Evolutionary conservation across 108 stramenopile genomes (phyloP), one percentile per base, ranked within the genome.

Genomic region (Nitzschia sp.): DNA sequence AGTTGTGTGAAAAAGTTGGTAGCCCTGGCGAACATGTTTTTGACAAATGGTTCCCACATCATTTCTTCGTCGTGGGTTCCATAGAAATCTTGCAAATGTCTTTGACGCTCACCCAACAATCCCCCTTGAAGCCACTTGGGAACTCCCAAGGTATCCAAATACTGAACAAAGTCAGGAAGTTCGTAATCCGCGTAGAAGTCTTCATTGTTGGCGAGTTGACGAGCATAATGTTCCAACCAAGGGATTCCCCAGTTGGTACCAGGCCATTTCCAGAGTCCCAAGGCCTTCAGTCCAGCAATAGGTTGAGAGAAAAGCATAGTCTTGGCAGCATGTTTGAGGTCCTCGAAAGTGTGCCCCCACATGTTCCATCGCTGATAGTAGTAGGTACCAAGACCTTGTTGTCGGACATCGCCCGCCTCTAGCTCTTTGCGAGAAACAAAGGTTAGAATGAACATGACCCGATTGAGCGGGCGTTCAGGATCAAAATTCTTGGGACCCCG

Each of bases 361-460:
- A 73, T 69, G 24, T 65, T 63, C 63, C 69, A 74, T 44, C 75
- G 50, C 44, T 65, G 53, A 43, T 83, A 79, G 42, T 76, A 83
- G 41, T 79, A 83, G 8, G 82, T 83, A 34, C 82, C 82, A 59
- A 65, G 57, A 26, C 69, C 66, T 54, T 79, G 71, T 42, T 76
- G 78, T 48, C 82, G 60, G 19, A 55, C 46, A 52, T 79, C 78
- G 0, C 70, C 69, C 2, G 48, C 38, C 9, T 53, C 54, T 1
- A 50, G 62, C n/a, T 67, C 61, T 20, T 63, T 65, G 46, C 69
- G 66, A 26, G 53, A 48, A 10, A 76, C 67, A 69, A 83, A 83
- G 21, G 78, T 76, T 3, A 83, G 37, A 53, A 79, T 83, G 51
- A 83, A 83, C 67, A 83, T 76, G 57, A 76, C 75, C 10, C 82